A percentile compares a stretch with the other conserved stretches of the same genome.
phyloP scores from a whole-genome alignment of 164 flowering plant species.

The Dillenia turbinata region DNA sequence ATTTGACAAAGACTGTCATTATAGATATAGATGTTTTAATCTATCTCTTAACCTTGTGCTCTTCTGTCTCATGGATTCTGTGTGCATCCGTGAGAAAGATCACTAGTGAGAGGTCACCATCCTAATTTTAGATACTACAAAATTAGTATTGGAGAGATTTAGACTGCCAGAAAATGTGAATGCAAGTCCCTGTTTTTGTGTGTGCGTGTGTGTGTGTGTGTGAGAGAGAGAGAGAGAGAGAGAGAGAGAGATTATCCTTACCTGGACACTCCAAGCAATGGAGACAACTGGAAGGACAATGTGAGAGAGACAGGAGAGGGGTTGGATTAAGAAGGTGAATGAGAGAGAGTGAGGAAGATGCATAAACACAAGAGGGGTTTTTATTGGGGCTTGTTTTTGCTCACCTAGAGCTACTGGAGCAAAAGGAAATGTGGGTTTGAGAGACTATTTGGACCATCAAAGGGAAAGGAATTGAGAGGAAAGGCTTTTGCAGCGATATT shows the following conservation, averaged over 20 bases:
- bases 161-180: slow-evolving; percentile 8
- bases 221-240: slow-evolving; percentile 12
- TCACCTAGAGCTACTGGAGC: slow-evolving; percentile 6
- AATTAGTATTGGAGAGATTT: neutral
- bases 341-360: slow-evolving; percentile 6
- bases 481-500: slow-evolving; percentile 3
- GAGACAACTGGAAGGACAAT: neutral
- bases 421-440: neutral
- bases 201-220: slow-evolving; percentile 5
- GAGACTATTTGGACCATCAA: slow-evolving; percentile 3
- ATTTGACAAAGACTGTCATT: too few species aligned
- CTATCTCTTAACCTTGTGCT: too few species aligned
- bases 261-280: too few species aligned
- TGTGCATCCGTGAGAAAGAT: too few species aligned
- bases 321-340: neutral
- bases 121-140: too few species aligned
- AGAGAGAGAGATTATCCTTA: neutral
- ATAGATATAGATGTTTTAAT: too few species aligned
- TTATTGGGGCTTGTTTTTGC: slow-evolving; percentile 23
- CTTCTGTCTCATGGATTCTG: too few species aligned
- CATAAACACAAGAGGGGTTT: slow-evolving; percentile 6
- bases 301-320: slow-evolving; percentile 10
- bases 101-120: too few species aligned
- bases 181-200: neutral
- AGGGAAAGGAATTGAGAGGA: slow-evolving; percentile 1